Conservation (phyloP, 2,329 filamentous ascomycete species). For the Cryoendolithus antarcticus region DNA sequence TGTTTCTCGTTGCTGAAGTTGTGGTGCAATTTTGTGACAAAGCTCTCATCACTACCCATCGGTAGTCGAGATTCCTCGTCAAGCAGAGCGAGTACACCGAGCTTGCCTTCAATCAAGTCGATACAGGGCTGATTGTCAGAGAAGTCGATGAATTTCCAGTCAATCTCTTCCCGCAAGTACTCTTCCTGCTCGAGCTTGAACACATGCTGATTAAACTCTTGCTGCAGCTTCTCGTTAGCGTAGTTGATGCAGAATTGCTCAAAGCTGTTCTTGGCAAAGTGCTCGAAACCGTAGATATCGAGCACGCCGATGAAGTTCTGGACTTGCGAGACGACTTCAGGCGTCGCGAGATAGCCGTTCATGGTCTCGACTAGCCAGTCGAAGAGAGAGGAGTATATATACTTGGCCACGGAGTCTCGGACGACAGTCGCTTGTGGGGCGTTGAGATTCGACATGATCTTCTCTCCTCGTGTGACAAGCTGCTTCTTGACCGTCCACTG, state of each 20-base stretch:
- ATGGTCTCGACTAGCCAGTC: conserved; percentile 99
- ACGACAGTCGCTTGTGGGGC: conserved; percentile 91
- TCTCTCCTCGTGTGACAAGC: conserved; percentile 87
- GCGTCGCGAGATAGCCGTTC: conserved; percentile 78
- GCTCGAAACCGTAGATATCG: conserved; percentile 98
- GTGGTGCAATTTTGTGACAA: conserved; percentile 90
- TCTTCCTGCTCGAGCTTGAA: conserved; percentile 99
- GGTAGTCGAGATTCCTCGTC: conserved; percentile 94
- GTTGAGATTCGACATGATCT: conserved; percentile 90
- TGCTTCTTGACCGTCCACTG: conserved; percentile 99
- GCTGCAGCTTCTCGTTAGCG: conserved; percentile 96
- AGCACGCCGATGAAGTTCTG: conserved; percentile 91
- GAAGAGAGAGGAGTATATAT: conserved; percentile 95
- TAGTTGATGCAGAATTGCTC: conserved; percentile 99
- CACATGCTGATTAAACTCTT: conserved; percentile 98
- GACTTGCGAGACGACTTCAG: conserved; percentile 71
- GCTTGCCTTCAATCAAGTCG: conserved; percentile 91
- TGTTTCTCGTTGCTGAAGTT: conserved; percentile 86
- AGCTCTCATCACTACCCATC: conserved; percentile 95
- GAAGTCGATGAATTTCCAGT: conserved; percentile 99
- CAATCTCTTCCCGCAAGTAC: conserved; percentile 89
- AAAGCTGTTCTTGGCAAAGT: conserved; percentile 99
- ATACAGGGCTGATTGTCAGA: conserved; percentile 99
- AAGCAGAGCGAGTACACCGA: conserved; percentile 80
- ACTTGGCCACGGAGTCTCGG: conserved; percentile 94